These are phyloP conservation scores for Chytridium lagenaria DNA, from an alignment of 371 early-diverging fungal genomes.

Conservation along the genomic window DNA sequence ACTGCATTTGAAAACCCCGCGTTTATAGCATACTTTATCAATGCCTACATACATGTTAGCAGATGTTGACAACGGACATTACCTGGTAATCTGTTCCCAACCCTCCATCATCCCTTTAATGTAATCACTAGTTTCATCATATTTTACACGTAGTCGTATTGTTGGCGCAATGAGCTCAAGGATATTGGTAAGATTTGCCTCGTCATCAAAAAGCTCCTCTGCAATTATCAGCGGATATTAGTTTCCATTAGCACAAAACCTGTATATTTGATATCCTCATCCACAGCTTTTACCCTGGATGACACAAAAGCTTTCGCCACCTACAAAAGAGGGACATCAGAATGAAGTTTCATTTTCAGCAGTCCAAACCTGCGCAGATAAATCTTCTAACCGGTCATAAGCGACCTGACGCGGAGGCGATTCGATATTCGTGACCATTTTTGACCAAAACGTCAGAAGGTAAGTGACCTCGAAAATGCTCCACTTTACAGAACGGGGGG, in stretches of 20 bases:
- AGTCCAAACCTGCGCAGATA: slow-evolving; percentile 33
- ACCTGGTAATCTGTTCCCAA: slow-evolving; percentile 73
- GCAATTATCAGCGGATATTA: background rate
- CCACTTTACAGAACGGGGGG: slow-evolving; percentile 64
- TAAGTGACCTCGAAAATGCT: slow-evolving; percentile 79
- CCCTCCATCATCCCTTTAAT: slow-evolving; percentile 67
- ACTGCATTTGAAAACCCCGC: background rate
- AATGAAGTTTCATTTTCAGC: no score
- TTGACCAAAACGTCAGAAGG: slow-evolving; percentile 84
- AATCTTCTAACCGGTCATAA: slow-evolving; percentile 29
- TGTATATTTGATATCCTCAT: slow-evolving; percentile 64
- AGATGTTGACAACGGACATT: slow-evolving; percentile 28
- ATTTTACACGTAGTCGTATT: slow-evolving; percentile 68
- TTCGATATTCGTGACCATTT: slow-evolving; percentile 39
- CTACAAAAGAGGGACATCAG: slow-evolving; percentile 12
- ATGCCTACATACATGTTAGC: slow-evolving; percentile 4
- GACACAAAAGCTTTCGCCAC: slow-evolving; percentile 59
- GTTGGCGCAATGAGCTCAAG: slow-evolving; percentile 76
- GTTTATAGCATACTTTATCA: background rate
- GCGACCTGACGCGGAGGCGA: slow-evolving; percentile 27
- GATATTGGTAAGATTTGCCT: slow-evolving; percentile 72
- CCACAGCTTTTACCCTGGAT: slow-evolving; percentile 65
- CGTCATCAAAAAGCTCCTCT: slow-evolving; percentile 75
- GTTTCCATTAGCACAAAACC: slow-evolving; percentile 48
- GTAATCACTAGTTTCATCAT: slow-evolving; percentile 66